Percentiles rank a stretch among this genome's conserved stretches.
These are phyloP conservation scores for Chaetomiaceae sp. DNA, from an alignment of 2,329 filamentous ascomycete genomes.

Conservation along the genomic window DNA sequence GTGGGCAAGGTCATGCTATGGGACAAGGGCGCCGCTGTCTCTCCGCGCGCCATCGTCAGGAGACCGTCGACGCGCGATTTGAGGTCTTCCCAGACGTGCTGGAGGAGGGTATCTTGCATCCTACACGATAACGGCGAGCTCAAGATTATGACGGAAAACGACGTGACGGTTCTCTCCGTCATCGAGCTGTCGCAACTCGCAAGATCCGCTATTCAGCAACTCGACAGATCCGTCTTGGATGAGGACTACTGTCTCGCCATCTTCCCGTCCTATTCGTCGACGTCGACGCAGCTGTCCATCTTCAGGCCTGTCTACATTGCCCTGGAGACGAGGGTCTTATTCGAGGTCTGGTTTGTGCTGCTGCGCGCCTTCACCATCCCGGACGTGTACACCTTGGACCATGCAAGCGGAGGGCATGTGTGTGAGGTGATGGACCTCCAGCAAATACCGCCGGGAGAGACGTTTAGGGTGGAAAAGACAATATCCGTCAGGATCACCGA, in stretches of 20 bases:
- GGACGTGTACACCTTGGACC: constrained; percentile 70
- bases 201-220: constrained; percentile 81
- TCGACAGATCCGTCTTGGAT: constrained; percentile 86
- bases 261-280: constrained; percentile 84
- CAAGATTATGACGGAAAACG: constrained; percentile 82
- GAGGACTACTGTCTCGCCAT: constrained; percentile 94
- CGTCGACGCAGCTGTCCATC: constrained; percentile 67
- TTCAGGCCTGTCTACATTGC: constrained; percentile 87
- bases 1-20: constrained; percentile 87
- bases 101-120: constrained; percentile 88
- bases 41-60: constrained; percentile 53
- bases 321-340: constrained; percentile 80
- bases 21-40: constrained; percentile 66
- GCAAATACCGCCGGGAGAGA: constrained; percentile 41
- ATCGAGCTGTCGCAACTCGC: constrained; percentile 87
- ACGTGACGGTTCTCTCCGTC: constrained; percentile 72
- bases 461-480: constrained; percentile 60
- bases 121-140: constrained; percentile 93
- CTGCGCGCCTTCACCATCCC: constrained; percentile 87
- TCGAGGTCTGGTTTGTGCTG: constrained; percentile 95
- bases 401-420: constrained; percentile 40
- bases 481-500: constrained; percentile 57
- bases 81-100: constrained; percentile 55
- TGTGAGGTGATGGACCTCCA: constrained; percentile 40
- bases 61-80: constrained; percentile 55